Base-by-base conservation (phyloP, 2,329 filamentous ascomycete species). In the Xylariaceae sp. region DNA sequence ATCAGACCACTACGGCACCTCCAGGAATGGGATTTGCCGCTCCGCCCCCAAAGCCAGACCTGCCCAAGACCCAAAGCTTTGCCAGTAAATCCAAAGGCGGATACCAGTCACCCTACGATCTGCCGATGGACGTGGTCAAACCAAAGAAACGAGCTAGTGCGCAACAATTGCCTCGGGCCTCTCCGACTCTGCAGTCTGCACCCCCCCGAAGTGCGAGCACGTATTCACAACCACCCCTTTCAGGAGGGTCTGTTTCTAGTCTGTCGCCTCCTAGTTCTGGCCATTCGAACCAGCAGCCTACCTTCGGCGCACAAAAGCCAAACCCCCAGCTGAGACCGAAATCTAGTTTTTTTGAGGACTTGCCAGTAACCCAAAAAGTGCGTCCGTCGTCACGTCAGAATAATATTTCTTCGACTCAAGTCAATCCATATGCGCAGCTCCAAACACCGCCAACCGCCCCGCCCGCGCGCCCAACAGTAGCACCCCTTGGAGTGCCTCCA, bases 31-130 rank as follows among this genome's bases (percentile, higher is more conserved):
- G 50, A 23, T 74, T 70, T 53, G 68, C 66, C 2, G 61, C 64
- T 20, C 64, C 66, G 32, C 64, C 66, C 37, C 56, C 60, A 1
- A 65, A 63, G 11, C 73, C 74, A n/a, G 70, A 76, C 50, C 56
- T 77, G 47, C 66, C 67, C 22, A 82, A 82, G 66, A 74, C 80
- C 1, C 82, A 94, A 63, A 97, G 92, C 66, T 98, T 95, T 66
- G 88, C 80, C 5, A 86, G 92, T 65, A 94, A 94, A 65, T 73
- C 88, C 3, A 97, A 95, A 67, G 88, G 88, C 45, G 91, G 92
- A 6, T 98, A 98, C 64, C 79, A 85, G 39, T 97, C 92, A 17
- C 93, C 93, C 0, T 98, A 96, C 59, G 94, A 98, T 68, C 74
- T 98, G 17, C 93, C 93, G 4, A 88, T 93, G 67, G 92, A 96